Evolutionary conservation across 768 basidiomycete species (phyloP).

Genomic region (Tremella fuciformis): DNA sequence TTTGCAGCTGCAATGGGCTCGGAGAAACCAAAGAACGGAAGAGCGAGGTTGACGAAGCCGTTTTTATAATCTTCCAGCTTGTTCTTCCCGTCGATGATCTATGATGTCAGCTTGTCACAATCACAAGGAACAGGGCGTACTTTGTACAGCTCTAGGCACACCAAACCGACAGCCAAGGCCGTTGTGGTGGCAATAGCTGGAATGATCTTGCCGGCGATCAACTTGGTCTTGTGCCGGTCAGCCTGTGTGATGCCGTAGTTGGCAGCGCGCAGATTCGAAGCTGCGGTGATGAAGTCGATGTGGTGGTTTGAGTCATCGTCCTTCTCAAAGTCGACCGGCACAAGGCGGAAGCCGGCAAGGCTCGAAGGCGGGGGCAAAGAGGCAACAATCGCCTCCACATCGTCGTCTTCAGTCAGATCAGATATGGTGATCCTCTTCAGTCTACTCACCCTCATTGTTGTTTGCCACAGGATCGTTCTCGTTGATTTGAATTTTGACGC

Average conservation of each 20-base stretch:
- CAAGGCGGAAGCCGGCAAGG: slow-evolving; percentile 91
- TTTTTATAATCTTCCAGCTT: slow-evolving; percentile 96
- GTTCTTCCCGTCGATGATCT: slow-evolving; percentile 94
- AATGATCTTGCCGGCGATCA: slow-evolving; percentile 96
- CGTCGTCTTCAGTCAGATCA: slow-evolving; percentile 52
- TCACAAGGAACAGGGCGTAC: slow-evolving; percentile 52
- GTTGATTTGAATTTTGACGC: slow-evolving; percentile 87
- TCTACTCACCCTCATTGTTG: slow-evolving; percentile 52
- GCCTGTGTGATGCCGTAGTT: slow-evolving; percentile 88
- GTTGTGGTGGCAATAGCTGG: slow-evolving; percentile 99
- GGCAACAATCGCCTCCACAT: slow-evolving; percentile 59
- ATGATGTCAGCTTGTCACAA: slow-evolving; percentile 12
- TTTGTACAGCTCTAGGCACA: slow-evolving; percentile 97
- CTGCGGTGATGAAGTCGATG: slow-evolving; percentile 97
- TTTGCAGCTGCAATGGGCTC: slow-evolving; percentile 90
- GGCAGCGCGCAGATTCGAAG: slow-evolving; percentile 90
- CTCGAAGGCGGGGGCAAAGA: slow-evolving; percentile 84
- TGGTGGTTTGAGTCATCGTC: slow-evolving; percentile 97
- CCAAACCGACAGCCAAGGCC: slow-evolving; percentile 87
- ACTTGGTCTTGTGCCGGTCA: slow-evolving; percentile 86
- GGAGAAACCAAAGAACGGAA: slow-evolving; percentile 99
- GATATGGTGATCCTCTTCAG: not conserved
- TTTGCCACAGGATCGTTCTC: slow-evolving; percentile 80
- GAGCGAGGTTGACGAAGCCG: slow-evolving; percentile 92
- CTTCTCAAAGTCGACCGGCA: slow-evolving; percentile 96